Evolutionary conservation across 768 basidiomycete species (phyloP).

Genomic region (Chalciporus pseudorubinellus): DNA sequence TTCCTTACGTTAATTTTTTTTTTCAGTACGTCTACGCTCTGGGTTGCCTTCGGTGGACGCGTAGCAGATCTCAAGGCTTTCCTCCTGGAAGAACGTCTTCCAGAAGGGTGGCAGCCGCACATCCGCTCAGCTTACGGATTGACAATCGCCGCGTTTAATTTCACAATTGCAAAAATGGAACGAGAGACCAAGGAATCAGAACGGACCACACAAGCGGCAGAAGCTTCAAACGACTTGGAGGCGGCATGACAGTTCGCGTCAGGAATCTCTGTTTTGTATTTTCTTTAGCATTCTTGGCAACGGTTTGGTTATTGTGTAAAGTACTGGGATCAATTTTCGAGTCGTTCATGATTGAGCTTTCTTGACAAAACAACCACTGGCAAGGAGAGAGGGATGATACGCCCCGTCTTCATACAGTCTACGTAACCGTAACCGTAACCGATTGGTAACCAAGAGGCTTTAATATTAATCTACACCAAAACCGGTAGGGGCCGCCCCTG

Average conservation of each 20-base stretch:
- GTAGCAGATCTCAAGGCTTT: slow-evolving; percentile 52
- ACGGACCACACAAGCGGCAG: neutral
- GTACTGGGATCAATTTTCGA: no score
- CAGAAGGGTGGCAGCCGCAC: slow-evolving; percentile 68
- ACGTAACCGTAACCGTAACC: no score
- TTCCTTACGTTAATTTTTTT: neutral
- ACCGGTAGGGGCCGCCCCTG: neutral
- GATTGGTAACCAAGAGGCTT: no score
- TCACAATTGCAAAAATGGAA: neutral
- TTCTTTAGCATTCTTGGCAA: no score
- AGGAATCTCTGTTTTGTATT: no score
- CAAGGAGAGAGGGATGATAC: no score
- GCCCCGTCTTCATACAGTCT: no score
- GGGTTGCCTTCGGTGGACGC: slow-evolving; percentile 64
- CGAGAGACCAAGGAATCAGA: neutral
- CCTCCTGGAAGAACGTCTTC: slow-evolving; percentile 68
- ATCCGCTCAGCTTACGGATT: slow-evolving; percentile 54
- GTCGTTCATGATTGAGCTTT: no score
- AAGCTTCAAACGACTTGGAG: neutral
- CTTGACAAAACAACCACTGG: no score
- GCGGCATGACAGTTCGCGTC: neutral
- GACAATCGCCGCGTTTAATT: slow-evolving; percentile 57
- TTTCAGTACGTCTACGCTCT: slow-evolving; percentile 56
- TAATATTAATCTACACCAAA: no score
- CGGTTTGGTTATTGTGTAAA: no score